These are phyloP conservation scores for Macadamia integrifolia DNA, from an alignment of 164 flowering plant genomes.

Conservation along the genomic window DNA sequence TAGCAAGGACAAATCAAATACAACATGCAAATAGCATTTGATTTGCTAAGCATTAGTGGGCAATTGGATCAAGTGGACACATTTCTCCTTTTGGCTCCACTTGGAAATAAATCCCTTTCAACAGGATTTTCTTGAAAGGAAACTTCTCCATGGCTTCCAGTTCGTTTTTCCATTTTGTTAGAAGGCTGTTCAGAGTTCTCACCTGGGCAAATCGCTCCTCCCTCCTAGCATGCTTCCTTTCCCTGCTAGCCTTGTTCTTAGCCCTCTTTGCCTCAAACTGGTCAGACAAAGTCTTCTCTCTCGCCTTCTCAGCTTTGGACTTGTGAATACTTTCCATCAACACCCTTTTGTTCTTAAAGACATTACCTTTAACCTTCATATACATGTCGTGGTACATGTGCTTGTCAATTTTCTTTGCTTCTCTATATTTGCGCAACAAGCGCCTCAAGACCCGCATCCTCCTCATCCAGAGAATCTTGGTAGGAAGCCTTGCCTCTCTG, in stretches of 20 bases:
- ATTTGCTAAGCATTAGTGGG: too few relatives aligned
- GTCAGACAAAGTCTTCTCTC: constrained; percentile 20
- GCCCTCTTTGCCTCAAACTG: constrained; percentile 28
- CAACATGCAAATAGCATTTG: too few relatives aligned
- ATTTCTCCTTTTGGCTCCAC: too few relatives aligned
- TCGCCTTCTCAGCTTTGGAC: constrained; percentile 25
- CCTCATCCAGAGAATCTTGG: constrained; percentile 36
- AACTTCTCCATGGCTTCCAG: too few relatives aligned
- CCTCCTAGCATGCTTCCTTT: constrained; percentile 3
- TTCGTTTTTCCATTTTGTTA: too few relatives aligned
- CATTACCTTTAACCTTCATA: constrained; percentile 35
- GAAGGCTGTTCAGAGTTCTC: neutral
- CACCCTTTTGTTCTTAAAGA: constrained; percentile 31
- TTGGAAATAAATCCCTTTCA: too few relatives aligned
- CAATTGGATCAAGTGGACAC: too few relatives aligned
- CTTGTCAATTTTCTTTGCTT: constrained; percentile 25
- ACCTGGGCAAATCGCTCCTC: constrained; percentile 4
- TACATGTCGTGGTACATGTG: constrained; percentile 34
- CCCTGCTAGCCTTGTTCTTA: constrained; percentile 9
- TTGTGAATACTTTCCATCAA: constrained; percentile 38
- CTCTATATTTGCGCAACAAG: constrained; percentile 27
- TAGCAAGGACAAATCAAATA: too few relatives aligned
- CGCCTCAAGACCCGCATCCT: constrained; percentile 29
- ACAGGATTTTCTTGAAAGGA: too few relatives aligned
- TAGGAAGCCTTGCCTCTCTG: constrained; percentile 31